These are phyloP conservation scores for Candida bentonensis DNA, from an alignment of 805 yeast genomes.

Conservation along the genomic window DNA sequence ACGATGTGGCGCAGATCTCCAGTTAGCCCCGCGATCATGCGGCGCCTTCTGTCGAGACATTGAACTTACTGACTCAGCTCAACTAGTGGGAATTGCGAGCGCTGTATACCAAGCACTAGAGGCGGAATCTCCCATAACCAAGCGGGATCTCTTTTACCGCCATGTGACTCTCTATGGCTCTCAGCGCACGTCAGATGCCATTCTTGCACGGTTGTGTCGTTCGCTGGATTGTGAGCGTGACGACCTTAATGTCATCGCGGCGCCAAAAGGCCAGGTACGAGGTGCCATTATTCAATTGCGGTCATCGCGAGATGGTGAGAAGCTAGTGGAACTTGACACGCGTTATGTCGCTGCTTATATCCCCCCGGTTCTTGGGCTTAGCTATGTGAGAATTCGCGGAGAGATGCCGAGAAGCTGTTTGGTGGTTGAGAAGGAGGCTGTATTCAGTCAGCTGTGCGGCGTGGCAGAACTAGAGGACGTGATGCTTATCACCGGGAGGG, in stretches of 20 bases:
- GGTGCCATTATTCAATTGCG: conserved; percentile 8
- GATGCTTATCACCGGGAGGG: conserved; percentile 44
- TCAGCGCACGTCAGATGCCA: conserved; percentile 30
- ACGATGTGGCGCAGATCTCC: too few species aligned
- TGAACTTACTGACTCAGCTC: neutral
- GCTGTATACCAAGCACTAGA: conserved; percentile 11
- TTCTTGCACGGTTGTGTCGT: conserved; percentile 26
- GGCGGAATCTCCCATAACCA: conserved; percentile 19
- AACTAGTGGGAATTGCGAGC: conserved; percentile 1
- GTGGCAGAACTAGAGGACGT: conserved; percentile 13
- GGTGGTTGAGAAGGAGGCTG: conserved; percentile 39
- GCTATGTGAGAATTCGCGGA: conserved; percentile 10
- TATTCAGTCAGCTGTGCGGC: conserved; percentile 20
- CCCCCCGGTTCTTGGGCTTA: conserved; percentile 22
- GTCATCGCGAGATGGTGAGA: too few species aligned
- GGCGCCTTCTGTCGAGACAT: too few species aligned
- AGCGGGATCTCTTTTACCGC: conserved; percentile 44
- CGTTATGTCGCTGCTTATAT: conserved; percentile 16
- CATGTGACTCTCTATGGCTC: conserved; percentile 37
- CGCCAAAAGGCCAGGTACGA: conserved; percentile 41
- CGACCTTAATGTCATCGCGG: conserved; percentile 32
- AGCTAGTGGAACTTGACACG: conserved; percentile 2
- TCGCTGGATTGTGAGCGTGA: conserved; percentile 27
- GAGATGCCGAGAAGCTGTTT: conserved; percentile 21
- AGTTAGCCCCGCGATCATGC: too few species aligned